phyloP scores from a whole-genome alignment of 352 stramenopile genomes.

The Phytophthora kernoviae region DNA sequence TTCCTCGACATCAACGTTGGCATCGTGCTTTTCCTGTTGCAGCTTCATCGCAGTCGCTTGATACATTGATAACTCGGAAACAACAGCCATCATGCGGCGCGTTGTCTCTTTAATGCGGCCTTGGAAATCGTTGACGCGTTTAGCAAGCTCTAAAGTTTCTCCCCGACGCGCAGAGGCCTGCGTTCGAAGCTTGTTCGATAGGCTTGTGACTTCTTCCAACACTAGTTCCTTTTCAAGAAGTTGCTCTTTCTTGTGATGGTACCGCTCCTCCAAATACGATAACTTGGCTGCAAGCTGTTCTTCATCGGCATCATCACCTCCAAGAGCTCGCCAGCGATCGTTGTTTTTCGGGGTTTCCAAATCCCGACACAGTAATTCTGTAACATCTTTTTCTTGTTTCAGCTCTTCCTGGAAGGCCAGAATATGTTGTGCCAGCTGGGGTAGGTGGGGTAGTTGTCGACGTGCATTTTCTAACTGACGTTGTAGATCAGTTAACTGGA shows the following conservation, averaged over 20 bases:
- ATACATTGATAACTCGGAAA: constrained; percentile 95
- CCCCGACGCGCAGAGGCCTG: constrained; percentile 79
- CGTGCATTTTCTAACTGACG: constrained; percentile 80
- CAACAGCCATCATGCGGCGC: constrained; percentile 94
- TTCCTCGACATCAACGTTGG: constrained; percentile 70
- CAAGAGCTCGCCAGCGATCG: constrained; percentile 87
- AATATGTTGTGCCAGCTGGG: constrained; percentile 82
- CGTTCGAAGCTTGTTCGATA: constrained; percentile 84
- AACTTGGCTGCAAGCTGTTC: constrained; percentile 90
- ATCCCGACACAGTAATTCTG: constrained; percentile 89
- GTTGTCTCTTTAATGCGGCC: constrained; percentile 90
- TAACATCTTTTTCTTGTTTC: constrained; percentile 84
- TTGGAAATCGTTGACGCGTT: constrained; percentile 92
- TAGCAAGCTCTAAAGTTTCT: constrained; percentile 83
- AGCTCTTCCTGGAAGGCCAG: constrained; percentile 84
- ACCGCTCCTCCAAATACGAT: constrained; percentile 82
- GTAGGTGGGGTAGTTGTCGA: constrained; percentile 77
- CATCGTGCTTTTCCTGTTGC: constrained; percentile 91
- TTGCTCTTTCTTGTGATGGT: constrained; percentile 92
- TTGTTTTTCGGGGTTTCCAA: constrained; percentile 91
- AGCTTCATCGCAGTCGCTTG: constrained; percentile 94
- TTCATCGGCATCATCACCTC: constrained; percentile 89
- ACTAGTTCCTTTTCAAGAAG: constrained; percentile 95
- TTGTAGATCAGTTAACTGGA: constrained; percentile 86
- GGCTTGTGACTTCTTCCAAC: constrained; percentile 91